These are phyloP conservation scores for Candida krabiensis DNA, from an alignment of 805 yeast genomes.

Conservation along the genomic window DNA sequence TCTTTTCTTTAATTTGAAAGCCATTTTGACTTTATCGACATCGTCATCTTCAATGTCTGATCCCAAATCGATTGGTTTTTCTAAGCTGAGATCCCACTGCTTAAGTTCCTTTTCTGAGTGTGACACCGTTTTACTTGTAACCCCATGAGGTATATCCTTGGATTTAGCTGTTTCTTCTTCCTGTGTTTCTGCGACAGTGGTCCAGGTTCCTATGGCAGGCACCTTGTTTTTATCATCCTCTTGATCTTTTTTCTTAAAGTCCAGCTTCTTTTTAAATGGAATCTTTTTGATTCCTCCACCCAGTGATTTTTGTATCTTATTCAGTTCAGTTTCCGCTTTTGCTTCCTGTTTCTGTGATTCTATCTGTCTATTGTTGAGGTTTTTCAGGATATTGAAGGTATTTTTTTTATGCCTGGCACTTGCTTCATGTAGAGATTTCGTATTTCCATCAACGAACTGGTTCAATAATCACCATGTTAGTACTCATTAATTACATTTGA, in stretches of 20 bases:
- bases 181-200: slow-evolving; percentile 2
- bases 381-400: slow-evolving; percentile 22
- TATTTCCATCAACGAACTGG: slow-evolving; percentile 39
- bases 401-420: slow-evolving; percentile 32
- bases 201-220: slow-evolving; percentile 8
- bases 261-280: not conserved
- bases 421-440: slow-evolving; percentile 34
- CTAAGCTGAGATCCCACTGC: slow-evolving; percentile 27
- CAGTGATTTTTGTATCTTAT: slow-evolving; percentile 3
- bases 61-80: slow-evolving; percentile 11
- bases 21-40: slow-evolving; percentile 1
- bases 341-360: slow-evolving; percentile 14
- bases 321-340: slow-evolving; percentile 19
- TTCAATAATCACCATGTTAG: slow-evolving; percentile 1
- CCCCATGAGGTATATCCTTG: slow-evolving; percentile 6
- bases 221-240: too few relatives aligned
- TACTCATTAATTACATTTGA: not conserved
- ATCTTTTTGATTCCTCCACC: not conserved
- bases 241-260: too few relatives aligned
- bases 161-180: slow-evolving; percentile 3
- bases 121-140: slow-evolving; percentile 6
- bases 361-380: slow-evolving; percentile 28
- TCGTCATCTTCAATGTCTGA: slow-evolving; percentile 8
- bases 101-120: slow-evolving; percentile 25
- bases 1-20: slow-evolving; percentile 19